Conservation (phyloP, 2,329 filamentous ascomycete species). For the Pseudodiploospora longispora region DNA sequence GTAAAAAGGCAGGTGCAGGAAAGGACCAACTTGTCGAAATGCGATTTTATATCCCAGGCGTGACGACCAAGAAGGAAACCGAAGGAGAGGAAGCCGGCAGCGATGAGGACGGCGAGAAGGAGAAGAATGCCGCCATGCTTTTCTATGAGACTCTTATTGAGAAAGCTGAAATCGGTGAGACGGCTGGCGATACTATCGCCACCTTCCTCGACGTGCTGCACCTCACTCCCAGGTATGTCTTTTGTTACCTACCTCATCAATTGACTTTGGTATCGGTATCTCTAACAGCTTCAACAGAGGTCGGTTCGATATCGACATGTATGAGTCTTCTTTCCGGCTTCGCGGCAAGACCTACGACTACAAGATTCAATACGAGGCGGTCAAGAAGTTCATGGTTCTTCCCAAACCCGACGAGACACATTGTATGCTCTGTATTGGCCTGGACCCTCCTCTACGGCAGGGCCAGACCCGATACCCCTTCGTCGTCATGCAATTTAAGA, state of each 20-base stretch:
- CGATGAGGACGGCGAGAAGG: constrained; percentile 47
- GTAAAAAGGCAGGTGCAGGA: constrained; percentile 82
- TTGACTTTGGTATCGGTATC: not conserved
- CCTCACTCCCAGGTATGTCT: constrained; percentile 73
- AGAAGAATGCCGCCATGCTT: constrained; percentile 91
- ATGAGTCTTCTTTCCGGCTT: constrained; percentile 92
- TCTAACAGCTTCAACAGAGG: constrained; percentile 51
- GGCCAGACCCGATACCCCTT: constrained; percentile 97
- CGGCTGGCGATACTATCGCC: constrained; percentile 95
- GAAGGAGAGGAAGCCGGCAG: constrained; percentile 64
- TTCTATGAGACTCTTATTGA: constrained; percentile 98
- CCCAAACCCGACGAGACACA: constrained; percentile 98
- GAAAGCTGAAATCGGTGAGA: constrained; percentile 97
- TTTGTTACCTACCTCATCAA: not conserved
- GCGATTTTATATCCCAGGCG: constrained; percentile 96
- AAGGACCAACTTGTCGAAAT: constrained; percentile 95
- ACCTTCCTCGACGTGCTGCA: constrained; percentile 96
- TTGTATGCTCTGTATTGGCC: constrained; percentile 85
- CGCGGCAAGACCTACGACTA: constrained; percentile 99
- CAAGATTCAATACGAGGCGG: constrained; percentile 96
- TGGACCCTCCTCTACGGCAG: constrained; percentile 91
- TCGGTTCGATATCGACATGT: constrained; percentile 99
- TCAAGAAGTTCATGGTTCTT: constrained; percentile 98
- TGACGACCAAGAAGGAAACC: constrained; percentile 65
- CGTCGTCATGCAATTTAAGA: constrained; percentile 98